Evolutionary conservation across 225 moss, liverwort and hornwort species (phyloP), one percentile per base, ranked within the genome.

Genomic region (Asterella californica): DNA sequence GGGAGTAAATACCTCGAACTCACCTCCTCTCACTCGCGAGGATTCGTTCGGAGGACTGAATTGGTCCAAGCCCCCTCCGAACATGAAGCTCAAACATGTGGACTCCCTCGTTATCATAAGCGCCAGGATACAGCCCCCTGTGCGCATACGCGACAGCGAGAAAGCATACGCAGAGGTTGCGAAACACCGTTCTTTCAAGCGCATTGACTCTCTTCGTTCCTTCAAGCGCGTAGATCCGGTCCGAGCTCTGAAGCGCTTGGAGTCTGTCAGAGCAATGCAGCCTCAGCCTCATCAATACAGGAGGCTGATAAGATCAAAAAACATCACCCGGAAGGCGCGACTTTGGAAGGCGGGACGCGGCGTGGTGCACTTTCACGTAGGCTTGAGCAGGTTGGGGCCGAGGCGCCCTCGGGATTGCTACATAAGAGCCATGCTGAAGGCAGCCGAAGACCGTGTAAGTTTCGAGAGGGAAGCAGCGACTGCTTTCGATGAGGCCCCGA

Each of bases 51-150:
- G 67, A 32, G 64, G 65, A 30, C 50, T 65, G 10, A 78, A 65
- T 10, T 65, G 64, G 65, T 47, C 78, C 10, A 78, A 52, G 50
- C 76, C 76, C 9, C 15, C 76, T 6, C 65, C 64, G 67, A 68
- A 30, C 47, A 68, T 36, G 78, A 78, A 66, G 78, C 78, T 78
- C 32, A 32, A 78, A 36, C 78, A 78, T 19, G 78, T 78, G 25
- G 78, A 78, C 32, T 78, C 78, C 11, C 78, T 78, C 15, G 50
- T 78, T 12, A 65, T 78, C 17, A 78, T 78, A 25, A 78, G 78
- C 33, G 64, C 78, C 10, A 65, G 67, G 66, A 4, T 78, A 6
- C 64, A 78, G 66, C 64, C 65, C 22, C 76, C 76, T 12, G 76
- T 77, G 60, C 64, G 67, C 17, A 25, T 45, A 30, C 78, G 63